These are phyloP conservation scores for Glycyrrhiza uralensis DNA, from an alignment of 306 rosid species.

Conservation along the genomic window DNA sequence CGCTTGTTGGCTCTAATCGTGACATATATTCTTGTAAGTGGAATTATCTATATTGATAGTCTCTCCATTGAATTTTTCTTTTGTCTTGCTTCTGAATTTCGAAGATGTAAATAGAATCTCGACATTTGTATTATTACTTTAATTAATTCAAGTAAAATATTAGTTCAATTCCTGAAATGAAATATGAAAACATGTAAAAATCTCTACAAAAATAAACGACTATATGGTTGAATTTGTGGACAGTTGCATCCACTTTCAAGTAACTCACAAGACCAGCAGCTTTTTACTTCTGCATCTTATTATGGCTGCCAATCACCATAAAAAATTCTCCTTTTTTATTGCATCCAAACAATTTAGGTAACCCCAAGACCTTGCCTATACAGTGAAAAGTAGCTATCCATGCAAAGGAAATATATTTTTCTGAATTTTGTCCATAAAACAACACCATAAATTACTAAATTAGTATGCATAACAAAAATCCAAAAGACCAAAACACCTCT, in stretches of 20 bases:
- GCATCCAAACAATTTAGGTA: background rate
- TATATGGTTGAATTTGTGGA: too few relatives aligned
- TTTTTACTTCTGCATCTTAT: background rate
- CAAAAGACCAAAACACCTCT: background rate
- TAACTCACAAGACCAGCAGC: background rate
- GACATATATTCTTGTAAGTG: too few relatives aligned
- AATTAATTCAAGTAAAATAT: too few relatives aligned
- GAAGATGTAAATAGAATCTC: background rate
- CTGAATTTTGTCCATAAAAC: background rate
- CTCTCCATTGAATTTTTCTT: background rate
- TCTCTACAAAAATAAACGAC: too few relatives aligned
- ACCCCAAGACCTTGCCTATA: background rate
- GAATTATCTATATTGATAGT: too few relatives aligned
- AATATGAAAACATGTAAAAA: too few relatives aligned
- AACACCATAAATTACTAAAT: background rate
- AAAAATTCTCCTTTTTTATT: background rate
- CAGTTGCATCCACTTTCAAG: background rate
- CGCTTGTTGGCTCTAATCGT: slow-evolving; percentile 1
- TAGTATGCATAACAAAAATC: slow-evolving; percentile 22
- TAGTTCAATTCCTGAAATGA: too few relatives aligned
- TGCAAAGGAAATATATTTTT: background rate
- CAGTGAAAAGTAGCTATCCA: background rate
- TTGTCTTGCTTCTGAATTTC: background rate
- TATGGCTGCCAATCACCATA: background rate
- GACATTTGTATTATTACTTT: background rate